Evolutionary conservation across 352 stramenopile species (phyloP).

Genomic region (Phytophthora gonapodyides): DNA sequence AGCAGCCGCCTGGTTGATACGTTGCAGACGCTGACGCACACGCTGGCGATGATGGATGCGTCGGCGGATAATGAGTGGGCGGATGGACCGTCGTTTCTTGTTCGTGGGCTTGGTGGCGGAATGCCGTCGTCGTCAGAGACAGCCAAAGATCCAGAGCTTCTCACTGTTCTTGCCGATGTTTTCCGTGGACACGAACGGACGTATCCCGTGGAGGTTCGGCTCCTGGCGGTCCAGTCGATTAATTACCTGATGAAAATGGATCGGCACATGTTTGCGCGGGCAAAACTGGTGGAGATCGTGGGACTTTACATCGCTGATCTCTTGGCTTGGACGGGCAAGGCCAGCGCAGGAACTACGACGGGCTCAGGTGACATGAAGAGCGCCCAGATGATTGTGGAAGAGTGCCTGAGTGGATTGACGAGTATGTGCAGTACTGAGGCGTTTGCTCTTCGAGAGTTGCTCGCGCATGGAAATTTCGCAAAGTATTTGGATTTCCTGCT

Average conservation of each 20-base stretch:
- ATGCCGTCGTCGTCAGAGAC: slow-evolving; percentile 30
- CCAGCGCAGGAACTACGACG: slow-evolving; percentile 1
- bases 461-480: slow-evolving; percentile 41
- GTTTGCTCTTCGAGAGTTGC: slow-evolving; percentile 58
- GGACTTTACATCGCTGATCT: slow-evolving; percentile 59
- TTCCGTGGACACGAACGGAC: slow-evolving; percentile 43
- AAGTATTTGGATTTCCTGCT: slow-evolving; percentile 65
- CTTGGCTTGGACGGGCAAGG: slow-evolving; percentile 40
- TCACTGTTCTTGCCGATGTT: slow-evolving; percentile 56
- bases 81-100: slow-evolving; percentile 56
- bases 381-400: slow-evolving; percentile 76
- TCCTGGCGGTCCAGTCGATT: slow-evolving; percentile 78
- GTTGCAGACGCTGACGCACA: slow-evolving; percentile 82
- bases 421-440: slow-evolving; percentile 63
- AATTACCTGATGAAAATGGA: slow-evolving; percentile 90
- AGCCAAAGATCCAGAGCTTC: slow-evolving; percentile 63
- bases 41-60: slow-evolving; percentile 85
- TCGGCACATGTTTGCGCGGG: slow-evolving; percentile 54
- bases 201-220: slow-evolving; percentile 52
- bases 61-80: slow-evolving; percentile 77
- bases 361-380: slow-evolving; percentile 28
- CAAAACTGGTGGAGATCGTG: slow-evolving; percentile 52
- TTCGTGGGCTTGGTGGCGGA: slow-evolving; percentile 54
- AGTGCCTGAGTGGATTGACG: slow-evolving; percentile 76
- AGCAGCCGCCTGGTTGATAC: slow-evolving; percentile 60